Base-by-base conservation (phyloP, 1,284 basidiomycete species). In the Chalciporus sp. region DNA sequence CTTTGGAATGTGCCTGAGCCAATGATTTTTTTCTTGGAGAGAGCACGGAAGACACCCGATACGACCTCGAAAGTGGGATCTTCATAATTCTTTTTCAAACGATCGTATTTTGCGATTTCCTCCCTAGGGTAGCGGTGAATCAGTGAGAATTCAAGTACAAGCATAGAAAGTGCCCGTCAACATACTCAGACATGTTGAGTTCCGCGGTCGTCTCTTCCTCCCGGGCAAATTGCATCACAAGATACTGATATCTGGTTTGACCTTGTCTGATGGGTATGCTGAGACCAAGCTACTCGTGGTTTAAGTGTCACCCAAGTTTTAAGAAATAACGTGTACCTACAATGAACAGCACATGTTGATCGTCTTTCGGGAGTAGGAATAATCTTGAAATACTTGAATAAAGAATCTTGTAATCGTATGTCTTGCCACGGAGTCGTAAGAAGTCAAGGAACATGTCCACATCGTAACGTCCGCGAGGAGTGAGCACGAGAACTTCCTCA, bases 151-250 rank as follows among this genome's bases (percentile, higher is more conserved):
- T 6, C 2, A 4, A 35, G 17, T 4, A 37, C 20, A 11, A 10
- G 42, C 19, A 11, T 2, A 51, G 23, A 23, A 6, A 23, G 23
- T 53, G 41, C 3, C 31, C 7, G 31, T 42, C 45, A 11, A 75
- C 90, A 57, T 72, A 94, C 92, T 98, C 94, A 52, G 86, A 80
- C 77, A 99, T 85, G 70, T 98, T 98, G 49, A 99, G 77, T 68
- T 98, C 95, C 4, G 95, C 93, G 42, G 95, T 96, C 60, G 96
- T 94, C 72, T 98, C 95, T 71, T 99, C 97, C 64, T 98, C 96
- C 58, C 94, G 86, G 27, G 89, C 90, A 75, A 98, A 99, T 68
- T 98, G 95, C 85, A 98, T 95, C 49, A 99, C 96, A 16, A 99
- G 79, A 73, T 97, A 99, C 49, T 96, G 95, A 72, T 99, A 99